Conservation (phyloP, 495 filamentous ascomycete genomes). For the Aeminium ludgeri region DNA sequence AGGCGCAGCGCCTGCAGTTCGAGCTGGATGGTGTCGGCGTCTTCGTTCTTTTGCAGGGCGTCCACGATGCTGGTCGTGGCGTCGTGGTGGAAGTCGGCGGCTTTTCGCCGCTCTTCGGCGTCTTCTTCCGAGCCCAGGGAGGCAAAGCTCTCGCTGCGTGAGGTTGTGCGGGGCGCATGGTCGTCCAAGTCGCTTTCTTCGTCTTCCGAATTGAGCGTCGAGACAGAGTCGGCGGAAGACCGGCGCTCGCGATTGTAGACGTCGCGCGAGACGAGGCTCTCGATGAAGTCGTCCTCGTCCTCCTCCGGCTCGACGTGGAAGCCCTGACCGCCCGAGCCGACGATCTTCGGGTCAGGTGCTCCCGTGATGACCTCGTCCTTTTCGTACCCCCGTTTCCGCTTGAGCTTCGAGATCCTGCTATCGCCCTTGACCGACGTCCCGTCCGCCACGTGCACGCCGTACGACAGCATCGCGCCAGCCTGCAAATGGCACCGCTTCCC, state of each 20-base stretch:
- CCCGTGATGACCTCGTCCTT: slow-evolving; percentile 25
- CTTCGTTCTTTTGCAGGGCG: slow-evolving; percentile 52
- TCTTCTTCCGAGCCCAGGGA: slow-evolving; percentile 43
- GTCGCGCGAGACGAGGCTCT: slow-evolving; percentile 21
- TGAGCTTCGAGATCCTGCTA: slow-evolving; percentile 39
- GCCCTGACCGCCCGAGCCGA: slow-evolving; percentile 41
- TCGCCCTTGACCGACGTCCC: slow-evolving; percentile 34
- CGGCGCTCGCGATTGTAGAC: slow-evolving; percentile 50
- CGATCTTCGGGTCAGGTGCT: slow-evolving; percentile 35
- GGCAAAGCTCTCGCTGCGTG: slow-evolving; percentile 31
- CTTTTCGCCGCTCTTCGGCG: slow-evolving; percentile 28
- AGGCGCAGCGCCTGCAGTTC: slow-evolving; percentile 84
- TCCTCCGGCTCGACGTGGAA: slow-evolving; percentile 32
- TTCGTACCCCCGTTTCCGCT: slow-evolving; percentile 28
- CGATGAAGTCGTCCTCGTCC: slow-evolving; percentile 30
- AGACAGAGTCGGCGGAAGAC: slow-evolving; percentile 65
- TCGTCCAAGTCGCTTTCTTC: slow-evolving; percentile 16
- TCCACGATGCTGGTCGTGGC: slow-evolving; percentile 72
- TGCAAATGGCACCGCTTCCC: slow-evolving; percentile 53
- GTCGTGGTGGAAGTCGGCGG: slow-evolving; percentile 66
- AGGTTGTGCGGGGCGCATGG: neutral
- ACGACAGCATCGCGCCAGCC: slow-evolving; percentile 63
- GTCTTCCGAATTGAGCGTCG: slow-evolving; percentile 41
- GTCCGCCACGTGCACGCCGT: slow-evolving; percentile 52
- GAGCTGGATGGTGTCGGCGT: slow-evolving; percentile 71